Base-by-base conservation (phyloP, 2,329 filamentous ascomycete species). In the Bertia moriformis region DNA sequence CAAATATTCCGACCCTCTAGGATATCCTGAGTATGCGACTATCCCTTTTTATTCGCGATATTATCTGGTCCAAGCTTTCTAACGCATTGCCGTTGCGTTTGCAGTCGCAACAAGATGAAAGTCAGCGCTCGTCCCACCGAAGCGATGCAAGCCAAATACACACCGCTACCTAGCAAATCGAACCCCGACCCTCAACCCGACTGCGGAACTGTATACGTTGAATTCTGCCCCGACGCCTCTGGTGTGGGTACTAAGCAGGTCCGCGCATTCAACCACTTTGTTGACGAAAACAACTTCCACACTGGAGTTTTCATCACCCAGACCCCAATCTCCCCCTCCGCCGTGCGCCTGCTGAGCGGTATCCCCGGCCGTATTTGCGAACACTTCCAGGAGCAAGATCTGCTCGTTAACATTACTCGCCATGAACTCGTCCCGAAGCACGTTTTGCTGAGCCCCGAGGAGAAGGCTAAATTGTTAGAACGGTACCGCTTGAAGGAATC, bases 341-440 rank as follows among this genome's bases (percentile, higher is more conserved):
- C 88, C 27, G 77, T 89, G 58, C 93, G 93, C 65, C 78, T 88
- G 48, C 81, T 93, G 49, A 78, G 78, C 46, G 78, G 80, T 43
- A 77, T 89, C 42, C 75, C 83, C 49, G 76, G 78, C 44, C 71
- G 76, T 56, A 83, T 82, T 40, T 77, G 83, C 53, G 91, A 98
- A 66, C 85, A 86, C 56, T 98, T 98, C 66, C 75, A 89, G 50
- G 91, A 96, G 67, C 83, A 91, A 58, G 91, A 98, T 62, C 63
- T 98, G 50, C 71, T 96, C 43, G 88, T 98, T 61, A 98, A 98
- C 64, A 96, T 98, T 60, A 96, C 89, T 43, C 84, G 88, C 59
- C 91, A 98, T 65, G 89, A 96, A 62, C 73, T 98, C 41, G 91
- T 98, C 19, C 91, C 91, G 35, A 87, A 83, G 57, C 91, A 98